Evolutionary conservation across 2,329 filamentous ascomycete genomes (phyloP), one percentile per base, ranked within the genome.

Genomic region (Fonsecaea nubica): DNA sequence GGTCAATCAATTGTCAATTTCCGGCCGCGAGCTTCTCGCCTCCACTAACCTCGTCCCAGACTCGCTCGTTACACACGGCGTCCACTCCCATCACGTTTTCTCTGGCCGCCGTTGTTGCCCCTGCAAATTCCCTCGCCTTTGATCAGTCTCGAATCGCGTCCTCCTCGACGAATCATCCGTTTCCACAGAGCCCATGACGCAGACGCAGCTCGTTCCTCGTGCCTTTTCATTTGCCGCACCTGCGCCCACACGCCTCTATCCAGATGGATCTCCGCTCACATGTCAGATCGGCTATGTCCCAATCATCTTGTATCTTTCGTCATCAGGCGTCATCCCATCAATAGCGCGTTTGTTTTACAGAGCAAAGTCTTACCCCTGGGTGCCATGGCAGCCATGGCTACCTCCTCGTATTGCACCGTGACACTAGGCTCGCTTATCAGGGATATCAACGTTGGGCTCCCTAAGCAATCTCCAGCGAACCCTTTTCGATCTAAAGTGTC

Each of bases 1-100:
- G 33, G 30, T 25, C 38, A 35, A 13, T 21, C 15, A 25, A 35
- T 12, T 35, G 54, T 66, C 64, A 66, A 66, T 66, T 60, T 66
- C 64, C 64, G 60, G 21, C 21, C 60, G 25, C 56, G 36, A 40
- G 58, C 48, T 38, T 63, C 53, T 18, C 33, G 61, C 61, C 45
- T 33, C 55, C 58, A 54, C 58, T 61, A 33, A 32, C 48, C 48
- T 38, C 18, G 4, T 48, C 42, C 18, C 38, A 54, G 53, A 52
- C 61, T 50, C 1, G 18, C 56, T 53, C 55, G 36, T 25, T n/a
- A 25, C 32, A 32, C 40, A 36, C 53, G 15, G 42, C 30, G 9
- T 21, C 58, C 53, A 56, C 58, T 25, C 33, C n/a, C 32, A 57
- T 9, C 18, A 58, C 36, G 18, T 36, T 58, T 32, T 54, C 53